A percentile compares a stretch with the other conserved stretches of the same genome.
Conservation (phyloP, 768 basidiomycete species). For the Serpula lacrymans region DNA sequence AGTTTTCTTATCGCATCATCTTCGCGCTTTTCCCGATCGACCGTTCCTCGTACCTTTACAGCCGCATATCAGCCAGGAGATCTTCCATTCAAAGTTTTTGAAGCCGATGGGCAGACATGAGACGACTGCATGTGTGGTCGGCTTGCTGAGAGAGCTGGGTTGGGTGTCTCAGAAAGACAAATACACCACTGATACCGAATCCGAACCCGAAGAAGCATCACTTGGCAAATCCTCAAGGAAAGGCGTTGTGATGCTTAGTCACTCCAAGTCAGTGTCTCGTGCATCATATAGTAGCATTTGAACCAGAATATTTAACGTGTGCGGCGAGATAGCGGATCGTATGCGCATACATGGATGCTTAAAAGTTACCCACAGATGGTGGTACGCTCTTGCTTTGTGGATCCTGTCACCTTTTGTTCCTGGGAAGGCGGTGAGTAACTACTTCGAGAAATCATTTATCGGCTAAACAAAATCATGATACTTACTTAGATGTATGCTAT, state of each 20-base stretch:
- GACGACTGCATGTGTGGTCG: conserved; percentile 53
- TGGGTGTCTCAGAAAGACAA: conserved; percentile 46
- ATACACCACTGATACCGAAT: background rate
- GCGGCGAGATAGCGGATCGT: conserved; percentile 56
- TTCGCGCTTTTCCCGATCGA: conserved; percentile 54
- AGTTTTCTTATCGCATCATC: conserved; percentile 54
- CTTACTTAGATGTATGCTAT: conserved; percentile 72
- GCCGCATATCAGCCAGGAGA: conserved; percentile 81
- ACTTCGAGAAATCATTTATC: background rate
- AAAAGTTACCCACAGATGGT: conserved; percentile 72
- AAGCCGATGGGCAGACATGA: conserved; percentile 64
- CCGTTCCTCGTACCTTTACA: conserved; percentile 79
- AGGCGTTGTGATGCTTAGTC: conserved; percentile 79
- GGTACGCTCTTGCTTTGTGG: conserved; percentile 81
- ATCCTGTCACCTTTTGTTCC: conserved; percentile 86
- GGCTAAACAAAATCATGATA: too few relatives aligned
- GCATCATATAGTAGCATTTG: background rate
- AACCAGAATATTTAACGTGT: too few relatives aligned
- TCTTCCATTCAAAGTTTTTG: conserved; percentile 76
- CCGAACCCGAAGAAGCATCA: conserved; percentile 6
- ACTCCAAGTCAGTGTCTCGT: conserved; percentile 69
- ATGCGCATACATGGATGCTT: conserved; percentile 85
- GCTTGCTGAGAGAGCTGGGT: conserved; percentile 56
- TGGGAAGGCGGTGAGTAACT: conserved; percentile 83
- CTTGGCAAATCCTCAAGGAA: conserved; percentile 15